Evolutionary conservation across 129 eudicot species (phyloP).

Genomic region (Chrysanthemum makinoi): DNA sequence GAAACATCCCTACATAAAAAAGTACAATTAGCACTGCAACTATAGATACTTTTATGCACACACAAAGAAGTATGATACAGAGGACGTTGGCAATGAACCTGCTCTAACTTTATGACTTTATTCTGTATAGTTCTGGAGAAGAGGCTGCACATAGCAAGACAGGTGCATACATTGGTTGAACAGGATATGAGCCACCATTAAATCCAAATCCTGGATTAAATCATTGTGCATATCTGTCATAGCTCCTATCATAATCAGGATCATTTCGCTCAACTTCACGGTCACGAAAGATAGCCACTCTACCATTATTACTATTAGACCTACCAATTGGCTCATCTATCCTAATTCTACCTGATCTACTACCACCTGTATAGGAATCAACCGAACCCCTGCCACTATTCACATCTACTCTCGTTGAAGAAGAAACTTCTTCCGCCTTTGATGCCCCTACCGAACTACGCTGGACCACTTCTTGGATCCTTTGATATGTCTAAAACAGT

Average conservation of each 20-base stretch:
- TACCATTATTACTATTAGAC: slow-evolving; percentile 48
- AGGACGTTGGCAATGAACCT: too few species aligned
- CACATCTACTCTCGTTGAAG: slow-evolving; percentile 42
- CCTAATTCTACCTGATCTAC: slow-evolving; percentile 63
- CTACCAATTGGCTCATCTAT: slow-evolving; percentile 67
- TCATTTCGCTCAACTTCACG: slow-evolving; percentile 84
- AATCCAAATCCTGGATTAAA: slow-evolving; percentile 98
- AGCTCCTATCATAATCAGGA: slow-evolving; percentile 87
- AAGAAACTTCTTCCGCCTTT: slow-evolving; percentile 46
- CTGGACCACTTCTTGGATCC: slow-evolving; percentile 47
- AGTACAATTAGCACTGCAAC: too few species aligned
- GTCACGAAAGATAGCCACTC: slow-evolving; percentile 84
- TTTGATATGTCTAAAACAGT: slow-evolving; percentile 49
- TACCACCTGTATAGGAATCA: slow-evolving; percentile 48
- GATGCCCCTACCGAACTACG: slow-evolving; percentile 46
- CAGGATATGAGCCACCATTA: slow-evolving; percentile 61
- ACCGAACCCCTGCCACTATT: slow-evolving; percentile 45
- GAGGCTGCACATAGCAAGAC: slow-evolving; percentile 75
- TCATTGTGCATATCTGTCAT: slow-evolving; percentile 91
- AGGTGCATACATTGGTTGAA: slow-evolving; percentile 91
- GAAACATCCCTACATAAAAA: too few species aligned
- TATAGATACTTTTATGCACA: too few species aligned
- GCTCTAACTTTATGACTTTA: too few species aligned
- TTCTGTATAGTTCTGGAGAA: too few species aligned
- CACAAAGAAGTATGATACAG: too few species aligned